Evolutionary conservation across 1,284 basidiomycete species (phyloP).

Genomic region (Tilletiopsis washingtonensis): DNA sequence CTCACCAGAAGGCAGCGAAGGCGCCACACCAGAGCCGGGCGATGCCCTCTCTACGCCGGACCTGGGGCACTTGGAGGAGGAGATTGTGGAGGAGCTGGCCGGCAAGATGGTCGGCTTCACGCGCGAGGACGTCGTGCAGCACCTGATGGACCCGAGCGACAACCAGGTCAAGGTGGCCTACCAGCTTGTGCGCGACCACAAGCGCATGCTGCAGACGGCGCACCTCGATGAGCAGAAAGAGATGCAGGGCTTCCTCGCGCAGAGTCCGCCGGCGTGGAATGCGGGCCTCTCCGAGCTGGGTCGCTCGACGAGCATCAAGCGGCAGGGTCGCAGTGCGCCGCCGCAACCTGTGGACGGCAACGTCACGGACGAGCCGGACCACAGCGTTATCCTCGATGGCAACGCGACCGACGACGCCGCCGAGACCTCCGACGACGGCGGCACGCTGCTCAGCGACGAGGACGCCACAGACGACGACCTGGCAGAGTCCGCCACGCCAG

Average conservation of each 20-base stretch:
- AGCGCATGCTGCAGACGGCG: constrained; percentile 67
- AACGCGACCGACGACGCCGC: constrained; percentile 7
- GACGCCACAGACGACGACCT: constrained; percentile 21
- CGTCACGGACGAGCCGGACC: constrained; percentile 9
- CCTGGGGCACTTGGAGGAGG: constrained; percentile 79
- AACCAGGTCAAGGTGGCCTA: constrained; percentile 97
- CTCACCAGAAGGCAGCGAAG: constrained; percentile 3
- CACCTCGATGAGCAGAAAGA: constrained; percentile 20
- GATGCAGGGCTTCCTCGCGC: constrained; percentile 52
- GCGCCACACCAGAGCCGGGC: background rate
- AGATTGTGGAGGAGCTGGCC: constrained; percentile 75
- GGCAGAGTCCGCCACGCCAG: constrained; percentile 7
- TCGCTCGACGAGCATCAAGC: constrained; percentile 27
- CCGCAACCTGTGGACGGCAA: background rate
- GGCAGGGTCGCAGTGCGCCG: constrained; percentile 7
- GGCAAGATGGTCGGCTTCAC: constrained; percentile 67
- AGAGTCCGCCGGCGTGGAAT: constrained; percentile 54
- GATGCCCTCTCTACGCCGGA: constrained; percentile 35
- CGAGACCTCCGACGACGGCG: constrained; percentile 21
- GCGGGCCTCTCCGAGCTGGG: constrained; percentile 47
- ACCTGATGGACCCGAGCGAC: constrained; percentile 72
- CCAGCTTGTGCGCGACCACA: constrained; percentile 82
- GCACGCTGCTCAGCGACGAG: constrained; percentile 15
- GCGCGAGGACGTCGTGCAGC: constrained; percentile 76
- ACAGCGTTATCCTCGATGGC: constrained; percentile 25